Conservation (phyloP, 2,329 filamentous ascomycete species). For the Ilyonectria sp. region DNA sequence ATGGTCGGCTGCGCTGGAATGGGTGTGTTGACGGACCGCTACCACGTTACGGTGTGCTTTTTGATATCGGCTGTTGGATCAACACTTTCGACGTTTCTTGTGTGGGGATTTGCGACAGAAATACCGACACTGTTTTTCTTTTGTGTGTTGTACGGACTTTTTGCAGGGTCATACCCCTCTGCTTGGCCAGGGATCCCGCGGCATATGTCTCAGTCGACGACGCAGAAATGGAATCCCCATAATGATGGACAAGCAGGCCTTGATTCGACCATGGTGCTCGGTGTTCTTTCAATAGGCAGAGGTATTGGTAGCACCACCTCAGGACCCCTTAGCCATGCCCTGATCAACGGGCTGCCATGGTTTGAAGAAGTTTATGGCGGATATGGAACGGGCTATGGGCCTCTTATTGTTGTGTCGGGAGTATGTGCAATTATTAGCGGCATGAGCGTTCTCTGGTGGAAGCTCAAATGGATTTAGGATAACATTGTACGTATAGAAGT, state of each 20-base stretch:
- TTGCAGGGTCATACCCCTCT: slow-evolving; percentile 11
- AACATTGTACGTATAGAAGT: too few species aligned
- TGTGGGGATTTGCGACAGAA: slow-evolving; percentile 10
- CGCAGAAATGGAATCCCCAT: not conserved
- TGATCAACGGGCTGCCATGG: slow-evolving; percentile 8
- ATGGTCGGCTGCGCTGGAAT: not conserved
- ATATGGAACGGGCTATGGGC: slow-evolving; percentile 17
- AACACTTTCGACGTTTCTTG: not conserved
- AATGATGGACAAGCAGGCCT: not conserved
- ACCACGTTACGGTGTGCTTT: slow-evolving; percentile 7
- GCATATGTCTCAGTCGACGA: not conserved
- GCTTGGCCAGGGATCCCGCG: slow-evolving; percentile 8
- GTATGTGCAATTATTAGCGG: slow-evolving; percentile 1
- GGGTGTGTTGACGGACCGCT: not conserved
- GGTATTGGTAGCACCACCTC: slow-evolving; percentile 8
- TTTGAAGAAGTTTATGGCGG: not conserved
- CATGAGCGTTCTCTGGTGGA: slow-evolving; percentile 3
- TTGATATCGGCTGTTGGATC: not conserved
- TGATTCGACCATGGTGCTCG: slow-evolving; percentile 8
- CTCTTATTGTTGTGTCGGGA: slow-evolving; percentile 13
- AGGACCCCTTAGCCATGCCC: slow-evolving; percentile 5
- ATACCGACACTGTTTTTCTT: slow-evolving; percentile 1
- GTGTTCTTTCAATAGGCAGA: slow-evolving; percentile 2
- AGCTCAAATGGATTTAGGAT: slow-evolving; percentile 12
- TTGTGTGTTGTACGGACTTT: slow-evolving; percentile 4